phyloP scores from a whole-genome alignment of 1,284 basidiomycete species.

The Malassezia equina region DNA sequence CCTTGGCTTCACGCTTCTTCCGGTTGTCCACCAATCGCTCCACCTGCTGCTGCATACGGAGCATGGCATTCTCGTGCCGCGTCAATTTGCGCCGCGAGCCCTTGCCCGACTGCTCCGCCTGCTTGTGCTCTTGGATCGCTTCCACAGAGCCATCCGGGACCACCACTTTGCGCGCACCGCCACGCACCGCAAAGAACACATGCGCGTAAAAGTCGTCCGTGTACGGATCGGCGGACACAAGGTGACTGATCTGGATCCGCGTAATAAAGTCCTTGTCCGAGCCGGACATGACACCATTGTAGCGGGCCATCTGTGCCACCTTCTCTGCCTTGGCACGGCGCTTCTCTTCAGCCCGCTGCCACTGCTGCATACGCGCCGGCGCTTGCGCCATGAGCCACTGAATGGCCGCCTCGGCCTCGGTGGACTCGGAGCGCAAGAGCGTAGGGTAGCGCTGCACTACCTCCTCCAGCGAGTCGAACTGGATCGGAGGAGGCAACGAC shows the following conservation, averaged over 20 bases:
- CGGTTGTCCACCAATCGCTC: slow-evolving; percentile 90
- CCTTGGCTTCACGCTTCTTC: slow-evolving; percentile 54
- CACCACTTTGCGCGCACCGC: slow-evolving; percentile 45
- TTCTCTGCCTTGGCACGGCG: slow-evolving; percentile 34
- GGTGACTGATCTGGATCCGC: slow-evolving; percentile 93
- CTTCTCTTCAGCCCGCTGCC: slow-evolving; percentile 29
- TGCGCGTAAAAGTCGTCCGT: slow-evolving; percentile 97
- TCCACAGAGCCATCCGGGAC: slow-evolving; percentile 8
- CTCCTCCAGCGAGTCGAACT: slow-evolving; percentile 40
- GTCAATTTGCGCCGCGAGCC: slow-evolving; percentile 24
- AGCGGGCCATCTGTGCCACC: slow-evolving; percentile 61
- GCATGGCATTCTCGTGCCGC: slow-evolving; percentile 76
- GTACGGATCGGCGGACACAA: slow-evolving; percentile 77
- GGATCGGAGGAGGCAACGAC: slow-evolving; percentile 39
- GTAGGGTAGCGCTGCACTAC: slow-evolving; percentile 34
- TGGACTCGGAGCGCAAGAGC: slow-evolving; percentile 20
- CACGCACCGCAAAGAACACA: slow-evolving; percentile 75
- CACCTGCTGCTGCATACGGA: slow-evolving; percentile 91
- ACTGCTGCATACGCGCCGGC: slow-evolving; percentile 26
- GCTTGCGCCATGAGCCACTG: slow-evolving; percentile 30
- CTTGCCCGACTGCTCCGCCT: slow-evolving; percentile 19
- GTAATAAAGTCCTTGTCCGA: slow-evolving; percentile 99
- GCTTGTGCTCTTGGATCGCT: slow-evolving; percentile 20
- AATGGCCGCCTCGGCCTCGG: slow-evolving; percentile 31
- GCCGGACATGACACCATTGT: slow-evolving; percentile 96